Base-by-base conservation (phyloP, 2,329 filamentous ascomycete genomes). In the Aspergillus sergii region DNA sequence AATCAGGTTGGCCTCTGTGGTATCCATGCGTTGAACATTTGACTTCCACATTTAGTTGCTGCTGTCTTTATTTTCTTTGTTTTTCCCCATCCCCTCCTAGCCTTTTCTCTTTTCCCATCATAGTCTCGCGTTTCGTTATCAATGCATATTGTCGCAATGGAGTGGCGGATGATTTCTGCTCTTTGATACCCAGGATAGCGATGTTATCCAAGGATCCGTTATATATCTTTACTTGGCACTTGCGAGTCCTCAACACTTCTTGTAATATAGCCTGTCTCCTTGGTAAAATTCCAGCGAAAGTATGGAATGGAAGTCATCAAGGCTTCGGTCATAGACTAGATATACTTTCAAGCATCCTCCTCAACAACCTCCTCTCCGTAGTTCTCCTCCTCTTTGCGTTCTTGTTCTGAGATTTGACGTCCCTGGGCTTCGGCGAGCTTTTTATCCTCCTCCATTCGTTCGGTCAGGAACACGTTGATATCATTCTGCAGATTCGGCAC, bases 321-420 rank as follows among this genome's bases (percentile, higher is more conserved):
- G 55, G 56, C 50, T 50, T 26, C 61, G 71, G 71, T 57, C 58
- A 61, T 60, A 57, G 45, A 63, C 32, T 39, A 57, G 19, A 54
- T 34, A 19, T 4, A 54, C 7, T 39, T 65, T 55, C 72, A 75
- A 58, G 86, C 86, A 60, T 91, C 89, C 48, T 91, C 89, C 57
- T 89, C 88, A 14, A 86, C 81, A 28, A 89, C 86, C 76, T 96
- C 93, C 77, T 96, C 93, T 55, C 93, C 93, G 74, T 97, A 96
- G 73, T 93, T 85, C 66, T 86, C 84, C 64, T 83, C 82, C 60
- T 83, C 81, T 59, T 79, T 78, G 55, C 75, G 73, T 64, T 79
- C 76, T 58, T 77, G 73, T 26, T 76, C 75, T n/a, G 75, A 78
- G 28, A 76, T 62, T 45, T 73, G 69, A 36, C 80, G 72, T 10